A percentile compares a stretch with the other conserved stretches of the same genome.
Conservation (phyloP, 225 moss, liverwort and hornwort species). For the Thuidium tamariscinum region DNA sequence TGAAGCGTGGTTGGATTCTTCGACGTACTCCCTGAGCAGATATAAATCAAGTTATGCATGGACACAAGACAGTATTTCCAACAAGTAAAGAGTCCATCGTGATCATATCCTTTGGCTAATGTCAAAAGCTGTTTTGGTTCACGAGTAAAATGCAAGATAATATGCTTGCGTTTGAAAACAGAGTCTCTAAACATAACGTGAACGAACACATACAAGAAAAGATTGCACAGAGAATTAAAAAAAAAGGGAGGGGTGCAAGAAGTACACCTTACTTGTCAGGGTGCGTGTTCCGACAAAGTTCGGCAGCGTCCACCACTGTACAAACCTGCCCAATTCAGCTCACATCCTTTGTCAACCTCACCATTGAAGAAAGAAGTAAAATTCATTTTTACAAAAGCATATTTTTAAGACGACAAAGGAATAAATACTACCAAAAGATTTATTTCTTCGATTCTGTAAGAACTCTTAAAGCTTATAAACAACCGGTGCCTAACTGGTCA, state of each 20-base stretch:
- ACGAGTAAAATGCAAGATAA: background rate
- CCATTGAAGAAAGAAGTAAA: background rate
- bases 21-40: slow-evolving; percentile 67
- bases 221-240: background rate
- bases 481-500: background rate
- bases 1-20: slow-evolving; percentile 92
- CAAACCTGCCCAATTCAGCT: slow-evolving; percentile 57
- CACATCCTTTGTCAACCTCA: background rate
- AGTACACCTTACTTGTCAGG: slow-evolving; percentile 99
- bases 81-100: background rate
- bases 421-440: background rate
- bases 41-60: background rate
- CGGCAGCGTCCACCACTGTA: slow-evolving; percentile 98
- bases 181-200: background rate
- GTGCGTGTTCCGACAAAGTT: slow-evolving; percentile 93
- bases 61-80: background rate
- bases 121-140: background rate
- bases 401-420: background rate
- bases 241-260: slow-evolving; percentile 43
- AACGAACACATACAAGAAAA: background rate
- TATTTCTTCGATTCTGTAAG: background rate
- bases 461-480: background rate
- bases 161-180: background rate
- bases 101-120: background rate
- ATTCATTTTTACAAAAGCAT: background rate